phyloP scores from a whole-genome alignment of 345 rosid genomes.

The Xanthoceras sorbifolium region DNA sequence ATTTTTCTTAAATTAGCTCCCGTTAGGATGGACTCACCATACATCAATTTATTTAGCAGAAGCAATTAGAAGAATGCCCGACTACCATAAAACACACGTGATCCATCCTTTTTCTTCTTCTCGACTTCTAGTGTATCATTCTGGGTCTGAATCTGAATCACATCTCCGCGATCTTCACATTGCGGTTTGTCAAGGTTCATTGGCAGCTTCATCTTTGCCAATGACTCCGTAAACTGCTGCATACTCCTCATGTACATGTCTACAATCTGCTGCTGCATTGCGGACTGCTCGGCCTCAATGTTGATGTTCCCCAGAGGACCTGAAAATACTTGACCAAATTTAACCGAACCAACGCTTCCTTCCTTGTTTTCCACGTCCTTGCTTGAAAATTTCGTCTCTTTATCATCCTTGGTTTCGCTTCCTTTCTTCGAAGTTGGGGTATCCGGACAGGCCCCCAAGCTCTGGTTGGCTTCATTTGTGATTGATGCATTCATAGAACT shows the following conservation, averaged over 20 bases:
- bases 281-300: conserved; percentile 65
- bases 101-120: conserved; percentile 80
- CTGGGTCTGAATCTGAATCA: conserved; percentile 39
- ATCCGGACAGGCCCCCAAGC: conserved; percentile 44
- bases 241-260: conserved; percentile 98
- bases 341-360: conserved; percentile 19
- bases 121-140: conserved; percentile 36
- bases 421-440: conserved; percentile 59
- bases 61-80: conserved; percentile 78
- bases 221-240: conserved; percentile 88
- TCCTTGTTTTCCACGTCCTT: conserved; percentile 34
- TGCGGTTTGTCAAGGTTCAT: conserved; percentile 65
- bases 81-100: conserved; percentile 92
- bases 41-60: not conserved
- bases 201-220: conserved; percentile 92
- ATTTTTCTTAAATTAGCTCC: conserved; percentile 13
- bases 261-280: conserved; percentile 93
- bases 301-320: conserved; percentile 50
- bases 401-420: conserved; percentile 30
- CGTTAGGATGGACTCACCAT: not conserved
- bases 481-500: conserved; percentile 25
- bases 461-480: conserved; percentile 34
- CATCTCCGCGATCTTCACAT: conserved; percentile 32
- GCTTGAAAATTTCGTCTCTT: conserved; percentile 25
- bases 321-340: conserved; percentile 38